A percentile compares a stretch with the other conserved stretches of the same genome.
Evolutionary conservation across 2,329 filamentous ascomycete species (phyloP).

Genomic region (Monosporascus sp.): DNA sequence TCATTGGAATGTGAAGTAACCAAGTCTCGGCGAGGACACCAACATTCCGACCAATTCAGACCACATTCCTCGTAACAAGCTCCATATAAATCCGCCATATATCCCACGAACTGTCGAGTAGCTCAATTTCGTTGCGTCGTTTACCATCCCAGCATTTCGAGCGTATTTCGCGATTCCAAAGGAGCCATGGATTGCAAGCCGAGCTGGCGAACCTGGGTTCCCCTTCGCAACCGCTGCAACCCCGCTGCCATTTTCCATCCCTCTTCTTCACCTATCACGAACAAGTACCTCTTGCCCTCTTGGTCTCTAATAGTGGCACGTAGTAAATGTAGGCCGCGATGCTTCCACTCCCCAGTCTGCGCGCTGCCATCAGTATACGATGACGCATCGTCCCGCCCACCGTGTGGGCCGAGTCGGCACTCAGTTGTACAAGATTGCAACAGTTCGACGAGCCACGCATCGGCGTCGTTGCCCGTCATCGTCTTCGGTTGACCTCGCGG

Average conservation of each 20-base stretch:
- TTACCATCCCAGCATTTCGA: conserved; percentile 56
- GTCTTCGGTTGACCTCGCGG: conserved; percentile 45
- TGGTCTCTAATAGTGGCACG: conserved; percentile 60
- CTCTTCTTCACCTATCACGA: conserved; percentile 59
- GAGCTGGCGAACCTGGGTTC: conserved; percentile 54
- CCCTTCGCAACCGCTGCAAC: conserved; percentile 54
- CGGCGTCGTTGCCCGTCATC: conserved; percentile 59
- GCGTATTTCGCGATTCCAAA: conserved; percentile 46
- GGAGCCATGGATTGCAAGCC: conserved; percentile 52
- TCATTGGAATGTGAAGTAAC: background rate
- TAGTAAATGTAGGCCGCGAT: conserved; percentile 54
- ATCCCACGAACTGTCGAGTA: too few relatives aligned
- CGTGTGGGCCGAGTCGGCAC: conserved; percentile 50
- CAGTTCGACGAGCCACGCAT: conserved; percentile 57
- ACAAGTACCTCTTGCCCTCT: conserved; percentile 61
- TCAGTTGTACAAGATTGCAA: conserved; percentile 59
- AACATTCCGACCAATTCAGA: background rate
- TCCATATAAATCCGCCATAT: background rate
- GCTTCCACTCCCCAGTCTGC: conserved; percentile 50
- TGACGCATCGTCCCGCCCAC: conserved; percentile 34
- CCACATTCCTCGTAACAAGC: background rate
- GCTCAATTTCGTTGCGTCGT: too few relatives aligned
- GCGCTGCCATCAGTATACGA: conserved; percentile 36
- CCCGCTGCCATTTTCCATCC: conserved; percentile 63
- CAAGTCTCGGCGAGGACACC: background rate